Evolutionary conservation across 495 filamentous ascomycete species (phyloP).

Genomic region (Pseudoneurospora amorphoporcata): DNA sequence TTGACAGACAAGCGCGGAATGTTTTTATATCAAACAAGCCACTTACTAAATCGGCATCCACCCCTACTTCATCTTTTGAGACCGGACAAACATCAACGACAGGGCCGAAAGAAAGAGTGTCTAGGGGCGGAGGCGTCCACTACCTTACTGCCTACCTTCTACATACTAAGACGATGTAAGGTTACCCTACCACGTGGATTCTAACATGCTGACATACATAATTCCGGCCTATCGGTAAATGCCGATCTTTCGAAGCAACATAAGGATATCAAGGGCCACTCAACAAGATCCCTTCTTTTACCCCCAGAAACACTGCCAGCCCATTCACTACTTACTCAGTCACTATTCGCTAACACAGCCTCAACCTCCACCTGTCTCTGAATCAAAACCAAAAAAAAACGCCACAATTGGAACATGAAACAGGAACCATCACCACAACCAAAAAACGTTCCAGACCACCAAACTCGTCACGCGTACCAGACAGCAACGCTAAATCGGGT

Average conservation of each 20-base stretch:
- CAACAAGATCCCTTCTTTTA: neutral
- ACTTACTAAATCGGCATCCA: neutral
- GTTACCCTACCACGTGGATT: neutral
- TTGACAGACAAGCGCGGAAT: neutral
- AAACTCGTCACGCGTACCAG: neutral
- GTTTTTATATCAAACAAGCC: neutral
- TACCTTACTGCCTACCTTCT: neutral
- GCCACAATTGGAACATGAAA: neutral
- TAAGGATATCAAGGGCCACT: neutral
- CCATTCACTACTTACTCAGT: neutral
- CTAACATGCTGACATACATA: neutral
- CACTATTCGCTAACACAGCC: neutral
- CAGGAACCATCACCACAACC: neutral
- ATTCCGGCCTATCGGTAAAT: neutral
- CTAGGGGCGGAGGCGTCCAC: neutral
- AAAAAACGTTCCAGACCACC: neutral
- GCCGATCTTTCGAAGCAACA: neutral
- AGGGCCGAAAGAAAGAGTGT: neutral
- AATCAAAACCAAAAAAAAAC: neutral
- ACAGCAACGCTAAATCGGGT: neutral
- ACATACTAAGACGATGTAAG: neutral
- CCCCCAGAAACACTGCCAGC: neutral
- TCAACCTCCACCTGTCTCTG: neutral
- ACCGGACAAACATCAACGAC: neutral
- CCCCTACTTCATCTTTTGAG: neutral